Evolutionary conservation across 345 rosid genomes (phyloP).

Genomic region (Psidium friedrichsthalianum): DNA sequence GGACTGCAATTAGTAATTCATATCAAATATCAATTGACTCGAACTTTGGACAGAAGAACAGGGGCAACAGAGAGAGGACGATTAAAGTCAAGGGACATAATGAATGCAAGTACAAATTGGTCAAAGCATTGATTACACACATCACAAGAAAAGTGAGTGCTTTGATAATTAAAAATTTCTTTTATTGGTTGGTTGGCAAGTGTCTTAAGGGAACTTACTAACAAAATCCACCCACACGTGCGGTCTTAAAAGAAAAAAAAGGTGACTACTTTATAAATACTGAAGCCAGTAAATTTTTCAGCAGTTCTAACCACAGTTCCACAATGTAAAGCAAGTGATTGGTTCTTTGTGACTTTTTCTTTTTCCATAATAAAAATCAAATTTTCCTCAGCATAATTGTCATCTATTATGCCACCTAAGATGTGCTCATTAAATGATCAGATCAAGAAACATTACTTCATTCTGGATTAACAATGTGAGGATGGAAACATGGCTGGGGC

Average conservation of each 20-base stretch:
- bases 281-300: not conserved
- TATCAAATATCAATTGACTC: not conserved
- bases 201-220: not conserved
- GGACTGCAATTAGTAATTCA: constrained; percentile 25
- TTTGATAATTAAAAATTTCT: not conserved
- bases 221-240: not conserved
- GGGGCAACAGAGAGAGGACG: not conserved
- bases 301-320: not conserved
- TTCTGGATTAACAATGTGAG: not conserved
- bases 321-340: not conserved
- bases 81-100: not conserved
- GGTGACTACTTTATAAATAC: not conserved
- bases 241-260: not conserved
- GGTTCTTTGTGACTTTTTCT: not conserved
- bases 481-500: not conserved
- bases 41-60: not conserved
- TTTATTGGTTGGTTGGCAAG: not conserved
- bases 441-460: not conserved
- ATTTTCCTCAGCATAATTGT: not conserved
- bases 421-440: not conserved
- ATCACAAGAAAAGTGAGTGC: not conserved
- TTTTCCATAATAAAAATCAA: not conserved
- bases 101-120: not conserved
- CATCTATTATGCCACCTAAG: not conserved
- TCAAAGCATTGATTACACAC: not conserved